Evolutionary conservation across 805 yeast genomes (phyloP).

Genomic region (Schwanniomyces occidentalis): DNA sequence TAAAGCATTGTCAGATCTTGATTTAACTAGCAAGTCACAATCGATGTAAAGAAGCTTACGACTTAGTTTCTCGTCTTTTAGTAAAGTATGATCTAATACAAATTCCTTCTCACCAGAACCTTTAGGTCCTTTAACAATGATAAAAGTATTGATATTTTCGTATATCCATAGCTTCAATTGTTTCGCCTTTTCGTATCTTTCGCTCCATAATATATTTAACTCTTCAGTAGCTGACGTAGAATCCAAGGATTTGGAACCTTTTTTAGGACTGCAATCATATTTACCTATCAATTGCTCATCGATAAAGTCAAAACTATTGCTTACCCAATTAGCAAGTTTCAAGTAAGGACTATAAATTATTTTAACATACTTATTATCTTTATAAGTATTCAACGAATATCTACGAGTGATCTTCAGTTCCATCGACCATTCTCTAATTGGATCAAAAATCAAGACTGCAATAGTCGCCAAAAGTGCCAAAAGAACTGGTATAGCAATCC

Average conservation of each 20-base stretch:
- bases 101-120: slow-evolving; percentile 92
- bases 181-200: slow-evolving; percentile 64
- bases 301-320: slow-evolving; percentile 34
- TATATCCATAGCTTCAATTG: slow-evolving; percentile 76
- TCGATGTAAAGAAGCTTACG: slow-evolving; percentile 66
- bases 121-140: slow-evolving; percentile 86
- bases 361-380: slow-evolving; percentile 30
- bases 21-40: slow-evolving; percentile 72
- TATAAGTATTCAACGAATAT: slow-evolving; percentile 52
- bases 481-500: slow-evolving; percentile 77
- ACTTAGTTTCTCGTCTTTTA: slow-evolving; percentile 44
- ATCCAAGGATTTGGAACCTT: no score
- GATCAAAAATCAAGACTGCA: slow-evolving; percentile 89
- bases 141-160: slow-evolving; percentile 89
- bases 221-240: slow-evolving; percentile 19
- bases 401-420: slow-evolving; percentile 67
- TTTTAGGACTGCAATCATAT: no score
- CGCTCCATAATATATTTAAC: slow-evolving; percentile 59
- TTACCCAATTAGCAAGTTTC: slow-evolving; percentile 24
- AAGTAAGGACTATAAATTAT: slow-evolving; percentile 27
- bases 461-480: slow-evolving; percentile 77
- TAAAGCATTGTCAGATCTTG: slow-evolving; percentile 72
- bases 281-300: slow-evolving; percentile 24
- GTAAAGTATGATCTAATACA: slow-evolving; percentile 66
- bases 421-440: slow-evolving; percentile 81